Evolutionary conservation across 768 basidiomycete species (phyloP).

Genomic region (Crepidotus variabilis): DNA sequence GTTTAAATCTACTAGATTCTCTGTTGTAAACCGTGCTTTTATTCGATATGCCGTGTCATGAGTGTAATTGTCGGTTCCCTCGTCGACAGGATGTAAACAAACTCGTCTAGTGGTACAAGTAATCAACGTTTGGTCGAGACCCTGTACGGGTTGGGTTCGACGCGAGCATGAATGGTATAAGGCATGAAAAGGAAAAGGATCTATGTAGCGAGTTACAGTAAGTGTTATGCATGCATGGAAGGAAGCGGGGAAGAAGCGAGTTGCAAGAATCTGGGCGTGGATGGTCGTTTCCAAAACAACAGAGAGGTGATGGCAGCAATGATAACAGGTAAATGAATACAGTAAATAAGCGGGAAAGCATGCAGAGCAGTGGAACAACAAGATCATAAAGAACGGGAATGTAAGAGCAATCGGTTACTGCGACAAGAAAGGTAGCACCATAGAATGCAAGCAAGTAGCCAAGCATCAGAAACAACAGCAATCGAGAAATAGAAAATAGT

Average conservation of each 20-base stretch:
- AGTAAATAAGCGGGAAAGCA: neutral
- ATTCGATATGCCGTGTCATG: too few species aligned
- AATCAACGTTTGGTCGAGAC: too few species aligned
- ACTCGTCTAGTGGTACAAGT: too few species aligned
- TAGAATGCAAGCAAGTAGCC: neutral
- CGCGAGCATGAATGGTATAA: neutral
- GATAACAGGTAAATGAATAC: neutral
- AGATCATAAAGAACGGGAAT: constrained; percentile 16
- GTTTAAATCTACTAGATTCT: too few species aligned
- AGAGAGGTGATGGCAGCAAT: constrained; percentile 1
- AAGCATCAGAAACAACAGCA: constrained; percentile 3
- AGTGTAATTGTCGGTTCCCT: too few species aligned
- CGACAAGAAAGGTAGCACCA: constrained; percentile 12
- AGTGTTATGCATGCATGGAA: neutral
- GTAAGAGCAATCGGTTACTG: constrained; percentile 10
- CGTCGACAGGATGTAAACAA: too few species aligned
- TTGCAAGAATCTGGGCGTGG: neutral
- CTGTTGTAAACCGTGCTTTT: too few species aligned
- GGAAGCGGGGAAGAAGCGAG: neutral
- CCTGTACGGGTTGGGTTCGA: too few species aligned
- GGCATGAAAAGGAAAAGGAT: neutral
- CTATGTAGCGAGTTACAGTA: too few species aligned
- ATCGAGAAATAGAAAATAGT: constrained; percentile 15
- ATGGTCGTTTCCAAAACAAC: constrained; percentile 11
- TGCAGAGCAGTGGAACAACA: constrained; percentile 13